Evolutionary conservation across 495 filamentous ascomycete genomes (phyloP), one percentile per base, ranked within the genome.

Genomic region (Talaromyces stipitatus): DNA sequence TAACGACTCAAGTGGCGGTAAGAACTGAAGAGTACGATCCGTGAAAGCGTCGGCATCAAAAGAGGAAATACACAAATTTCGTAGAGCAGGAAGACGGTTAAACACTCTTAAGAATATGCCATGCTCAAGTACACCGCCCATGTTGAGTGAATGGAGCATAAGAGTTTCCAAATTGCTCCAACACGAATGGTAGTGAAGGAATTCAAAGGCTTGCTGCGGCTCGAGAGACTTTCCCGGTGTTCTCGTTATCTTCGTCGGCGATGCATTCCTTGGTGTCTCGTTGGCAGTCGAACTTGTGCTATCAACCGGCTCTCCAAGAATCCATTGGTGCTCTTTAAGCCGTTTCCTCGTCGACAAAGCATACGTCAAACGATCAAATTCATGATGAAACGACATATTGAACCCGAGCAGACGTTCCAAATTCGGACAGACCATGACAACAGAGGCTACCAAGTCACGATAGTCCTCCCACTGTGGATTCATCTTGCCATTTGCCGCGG

Each of bases 341-440:
- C 82, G 83, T 53, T 72, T 79, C 28, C 90, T 75, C 2, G 89
- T 91, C 1, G 90, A 90, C 43, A 97, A 69, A 1, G 91, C 89
- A 63, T 92, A 83, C 18, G 86, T 85, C 8, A 91, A 66, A 36
- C 88, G 85, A 63, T 88, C 85, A 60, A 87, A 91, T 43, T 83
- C 77, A 64, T 90, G 86, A 50, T 83, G 77, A 64, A 90, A 91
- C 7, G 81, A 74, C 7, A 85, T 79, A 63, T 87, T 83, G 60
- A 85, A 82, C 2, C 91, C 90, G 30, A 84, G 68, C 16, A 95
- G 70, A 41, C 80, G 76, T 64, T 95, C 89, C 36, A 97, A 71
- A 64, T 94, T 92, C 9, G 89, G 89, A 65, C 91, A 96, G 4
- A 85, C 82, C 85, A 91, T 91, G 27, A 96, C 82, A 26, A 97